Evolutionary conservation across 305 asterid species (phyloP), one percentile per base, ranked within the genome.

Genomic region (Solanum hybrid): DNA sequence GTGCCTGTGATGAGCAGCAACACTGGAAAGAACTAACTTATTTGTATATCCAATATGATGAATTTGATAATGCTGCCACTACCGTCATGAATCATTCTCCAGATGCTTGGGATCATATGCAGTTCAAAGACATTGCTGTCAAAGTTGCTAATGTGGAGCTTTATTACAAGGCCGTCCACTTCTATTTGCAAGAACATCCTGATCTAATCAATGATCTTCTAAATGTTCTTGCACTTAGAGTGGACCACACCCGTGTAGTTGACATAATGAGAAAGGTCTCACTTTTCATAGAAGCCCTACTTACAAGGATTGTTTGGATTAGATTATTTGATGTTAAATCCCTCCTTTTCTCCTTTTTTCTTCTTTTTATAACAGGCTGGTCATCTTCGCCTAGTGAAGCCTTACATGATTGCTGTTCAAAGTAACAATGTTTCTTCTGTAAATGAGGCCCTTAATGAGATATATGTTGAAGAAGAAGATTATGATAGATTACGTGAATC

Each of bases 41-140:
- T 94, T 91, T 98, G 92, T 97, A 98, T 89, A 92, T 94, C 91
- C 99, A 98, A 89, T 98, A 98, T 92, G 99, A 97, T 81, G 99
- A 98, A 95, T 98, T 97, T 90, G 99, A 98, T 89, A 98, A 97
- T 94, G 99, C 99, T 93, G 99, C 99, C 86, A 96, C 99, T 29
- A 98, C 99, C 15, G 99, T 98, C 92, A 98, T 97, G 99, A 98
- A 98, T 93, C 99, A 98, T 92, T 97, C 99, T 13, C 98, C 99
- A 37, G 98, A 95, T 93, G 99, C 99, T 89, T 97, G 99, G 99
- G 99, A 97, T 89, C 99, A 96, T 92, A 95, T 97, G 99, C 99
- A 97, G 91, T 97, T 97, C 95, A 97, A 96, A 90, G 99, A 97
- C 90, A 96, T 96, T 87, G 93, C 94, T 87, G 99, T 95, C 93